These are phyloP conservation scores for Sporothrix phasma DNA, from an alignment of 2,329 filamentous ascomycete species.

Conservation along the genomic window DNA sequence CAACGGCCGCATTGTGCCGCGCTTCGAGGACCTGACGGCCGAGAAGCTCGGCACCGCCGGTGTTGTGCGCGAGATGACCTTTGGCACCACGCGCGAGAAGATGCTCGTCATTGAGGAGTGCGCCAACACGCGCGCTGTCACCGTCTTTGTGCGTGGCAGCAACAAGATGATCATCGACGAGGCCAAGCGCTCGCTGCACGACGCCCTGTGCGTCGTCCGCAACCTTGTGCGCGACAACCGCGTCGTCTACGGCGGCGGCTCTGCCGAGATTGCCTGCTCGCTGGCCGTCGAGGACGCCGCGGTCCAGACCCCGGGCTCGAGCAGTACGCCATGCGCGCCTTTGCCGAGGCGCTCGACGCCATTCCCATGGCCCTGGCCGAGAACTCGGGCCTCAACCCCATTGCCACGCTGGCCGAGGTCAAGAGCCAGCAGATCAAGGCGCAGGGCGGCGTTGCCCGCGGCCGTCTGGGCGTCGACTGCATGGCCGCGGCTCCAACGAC, in stretches of 20 bases:
- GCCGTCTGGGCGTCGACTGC: conserved; percentile 86
- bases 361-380: conserved; percentile 94
- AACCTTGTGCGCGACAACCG: conserved; percentile 95
- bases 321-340: conserved; percentile 98
- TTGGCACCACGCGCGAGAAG: conserved; percentile 96
- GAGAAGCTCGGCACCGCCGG: conserved; percentile 89
- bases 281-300: conserved; percentile 92
- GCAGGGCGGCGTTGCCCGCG: conserved; percentile 33
- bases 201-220: conserved; percentile 93
- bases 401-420: conserved; percentile 86
- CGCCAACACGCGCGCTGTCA: conserved; percentile 93
- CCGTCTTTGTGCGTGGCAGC: conserved; percentile 89
- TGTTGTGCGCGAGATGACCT: conserved; percentile 86
- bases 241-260: conserved; percentile 93
- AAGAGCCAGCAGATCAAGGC: conserved; percentile 95
- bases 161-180: conserved; percentile 99
- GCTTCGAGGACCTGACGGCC: conserved; percentile 86
- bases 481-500: conserved; percentile 91
- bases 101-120: conserved; percentile 99
- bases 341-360: conserved; percentile 85
- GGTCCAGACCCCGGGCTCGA: conserved; percentile 89
- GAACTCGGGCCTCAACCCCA: conserved; percentile 92
- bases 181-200: conserved; percentile 92
- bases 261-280: conserved; percentile 94
- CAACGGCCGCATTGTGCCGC: conserved; percentile 92